Base-by-base conservation (phyloP, 208 protist genomes). In the Trypanosoma platydactyli region DNA sequence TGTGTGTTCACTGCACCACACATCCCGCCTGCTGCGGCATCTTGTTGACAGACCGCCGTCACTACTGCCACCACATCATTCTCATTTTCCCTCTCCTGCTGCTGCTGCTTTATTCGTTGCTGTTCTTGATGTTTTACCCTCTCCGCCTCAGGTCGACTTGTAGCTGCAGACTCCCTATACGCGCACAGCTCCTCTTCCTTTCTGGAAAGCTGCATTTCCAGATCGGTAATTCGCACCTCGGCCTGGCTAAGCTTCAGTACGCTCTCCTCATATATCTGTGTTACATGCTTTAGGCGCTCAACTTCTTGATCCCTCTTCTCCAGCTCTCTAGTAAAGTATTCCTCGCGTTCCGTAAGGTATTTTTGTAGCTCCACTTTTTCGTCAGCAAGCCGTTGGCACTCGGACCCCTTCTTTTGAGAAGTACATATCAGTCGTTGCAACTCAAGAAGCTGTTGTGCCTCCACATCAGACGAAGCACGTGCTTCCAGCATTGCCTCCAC, bases 281-380 rank as follows among this genome's bases (percentile, higher is more conserved):
- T 18, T 48, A 5, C 7, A 3, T 59, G 38, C 22, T 40, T 44
- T 16, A 71, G 50, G 20, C 27, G 56, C 16, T 25, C 33, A 16
- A 66, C 33, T 30, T 76, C 71, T 27, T 46, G 33, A n/a, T 71
- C 35, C 5, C 24, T 55, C 13, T 60, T 38, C 16, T 66, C 48
- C 30, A 68, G 30, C 42, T 59, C 7, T 16, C 41, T 40, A 20
- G 54, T 38, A 30, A 76, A 56, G 35, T 49, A 42, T 24, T 66
- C 48, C 42, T 64, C 56, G 33, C 49, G 40, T 18, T 59, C 38
- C n/a, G 24, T 45, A 24, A 59, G n/a, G n/a, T 27, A 16, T n/a
- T 15, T 25, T 7, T 65, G 45, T 5, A 64, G 42, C 7, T 16
- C 48, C 25, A 50, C 38, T 33, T 57, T 58, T 41, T 65, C 57